phyloP scores from a whole-genome alignment of 2,329 filamentous ascomycete species.

The Ramularia collo-cygni region DNA sequence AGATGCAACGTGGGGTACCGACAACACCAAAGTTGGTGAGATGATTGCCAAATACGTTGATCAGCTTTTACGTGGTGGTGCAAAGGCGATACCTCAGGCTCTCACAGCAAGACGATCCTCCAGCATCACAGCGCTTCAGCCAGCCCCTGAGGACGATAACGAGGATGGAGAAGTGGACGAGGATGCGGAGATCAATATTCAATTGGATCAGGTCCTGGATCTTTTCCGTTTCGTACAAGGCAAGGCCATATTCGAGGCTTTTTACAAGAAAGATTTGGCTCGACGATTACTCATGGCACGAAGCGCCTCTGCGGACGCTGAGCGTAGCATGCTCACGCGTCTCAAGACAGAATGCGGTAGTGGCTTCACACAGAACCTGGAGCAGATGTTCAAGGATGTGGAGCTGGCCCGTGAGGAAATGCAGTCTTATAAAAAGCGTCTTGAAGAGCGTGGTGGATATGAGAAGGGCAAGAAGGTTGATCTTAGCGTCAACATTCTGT shows the following conservation, averaged over 20 bases:
- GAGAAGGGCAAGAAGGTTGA: slow-evolving; percentile 55
- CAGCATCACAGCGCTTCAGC: slow-evolving; percentile 33
- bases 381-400: slow-evolving; percentile 99
- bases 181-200: slow-evolving; percentile 82
- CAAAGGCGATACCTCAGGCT: slow-evolving; percentile 70
- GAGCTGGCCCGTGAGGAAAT: slow-evolving; percentile 91
- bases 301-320: slow-evolving; percentile 89
- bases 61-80: slow-evolving; percentile 74
- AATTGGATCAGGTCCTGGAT: slow-evolving; percentile 87
- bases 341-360: slow-evolving; percentile 90
- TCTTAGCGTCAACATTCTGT: slow-evolving; percentile 83
- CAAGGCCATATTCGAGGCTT: slow-evolving; percentile 96
- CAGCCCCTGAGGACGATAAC: slow-evolving; percentile 52
- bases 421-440: slow-evolving; percentile 70
- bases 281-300: slow-evolving; percentile 82
- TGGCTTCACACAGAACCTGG: slow-evolving; percentile 91
- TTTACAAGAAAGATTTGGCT: slow-evolving; percentile 97
- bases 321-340: slow-evolving; percentile 88
- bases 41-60: slow-evolving; percentile 99
- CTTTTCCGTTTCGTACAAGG: slow-evolving; percentile 95
- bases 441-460: slow-evolving; percentile 45
- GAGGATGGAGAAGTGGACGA: slow-evolving; percentile 68
- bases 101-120: slow-evolving; percentile 47
- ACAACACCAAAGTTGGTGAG: slow-evolving; percentile 90
- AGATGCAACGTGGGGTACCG: slow-evolving; percentile 64